Evolutionary conservation across 441 rosid genomes (phyloP), one percentile per base, ranked within the genome.

Genomic region (Eruca vesicaria): DNA sequence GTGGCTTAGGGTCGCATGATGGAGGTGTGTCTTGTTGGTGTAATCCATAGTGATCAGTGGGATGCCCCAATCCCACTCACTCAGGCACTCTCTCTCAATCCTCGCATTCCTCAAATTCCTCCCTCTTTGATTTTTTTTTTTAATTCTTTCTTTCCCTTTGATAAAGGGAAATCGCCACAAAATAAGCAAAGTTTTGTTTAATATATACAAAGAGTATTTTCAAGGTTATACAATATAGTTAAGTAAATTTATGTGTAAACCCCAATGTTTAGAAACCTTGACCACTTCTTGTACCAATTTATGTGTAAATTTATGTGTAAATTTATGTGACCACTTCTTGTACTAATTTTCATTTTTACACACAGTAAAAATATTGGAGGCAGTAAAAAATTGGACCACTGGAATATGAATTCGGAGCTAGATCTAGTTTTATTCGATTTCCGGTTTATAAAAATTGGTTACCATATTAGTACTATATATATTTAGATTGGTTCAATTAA

Each of bases 1-100:
- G 79, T 68, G 69, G 74, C 45, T 41, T 76, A 68, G 14, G 55
- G 68, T 60, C 68, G 19, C 78, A 67, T 59, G 78, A 67, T 67
- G 7, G 7, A 21, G 48, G 69, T 61, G 69, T 61, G 50, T 68
- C 69, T 35, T 36, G 12, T 35, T 35, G 41, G 12, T 35, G 69
- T 76, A 69, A 62, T 63, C 57, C 79, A 31, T 15, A 56, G 53
- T 76, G 66, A 69, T 57, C 58, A 62, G 70, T 76, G 65, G 52
- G 21, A 63, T 55, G 16, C 38, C 48, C 62, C 32, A 75, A 33
- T 18, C 18, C 68, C 68, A 75, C 73, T 61, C 2, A 41, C 58
- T 16, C 68, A 75, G 68, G 50, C 2, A 41, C 58, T 16, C 21
- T 73, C 43, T 74, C 74, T 55, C 20, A 69, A 76, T 69, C 65